Evolutionary conservation across 176 grass and related monocot genomes (phyloP).

Genomic region (barley (Hordeum vulgare)): DNA sequence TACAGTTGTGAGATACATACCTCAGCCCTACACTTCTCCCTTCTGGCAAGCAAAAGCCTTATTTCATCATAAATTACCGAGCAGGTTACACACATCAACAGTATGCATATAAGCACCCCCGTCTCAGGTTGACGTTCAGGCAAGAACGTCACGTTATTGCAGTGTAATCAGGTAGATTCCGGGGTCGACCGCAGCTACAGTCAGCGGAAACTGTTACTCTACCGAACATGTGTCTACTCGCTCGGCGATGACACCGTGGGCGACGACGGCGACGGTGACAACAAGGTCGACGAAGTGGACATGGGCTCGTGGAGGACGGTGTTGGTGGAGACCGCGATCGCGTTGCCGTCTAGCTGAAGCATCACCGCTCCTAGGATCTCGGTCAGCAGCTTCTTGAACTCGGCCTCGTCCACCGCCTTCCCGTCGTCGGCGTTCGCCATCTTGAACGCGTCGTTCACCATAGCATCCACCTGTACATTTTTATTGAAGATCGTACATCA

Average conservation of each 20-base stretch:
- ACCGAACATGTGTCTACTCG: neutral
- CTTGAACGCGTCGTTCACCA: constrained; percentile 64
- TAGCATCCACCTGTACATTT: constrained; percentile 46
- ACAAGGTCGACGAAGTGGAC: constrained; percentile 35
- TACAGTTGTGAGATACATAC: neutral
- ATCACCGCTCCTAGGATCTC: constrained; percentile 74
- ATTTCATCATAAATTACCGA: neutral
- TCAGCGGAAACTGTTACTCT: neutral
- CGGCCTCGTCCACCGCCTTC: constrained; percentile 47
- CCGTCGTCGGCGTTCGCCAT: constrained; percentile 45
- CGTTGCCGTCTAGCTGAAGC: constrained; percentile 75
- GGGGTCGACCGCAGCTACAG: neutral
- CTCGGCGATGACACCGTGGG: constrained; percentile 29
- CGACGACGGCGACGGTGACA: constrained; percentile 24
- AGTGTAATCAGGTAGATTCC: neutral
- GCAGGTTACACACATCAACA: neutral
- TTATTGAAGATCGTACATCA: neutral
- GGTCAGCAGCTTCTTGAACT: constrained; percentile 72
- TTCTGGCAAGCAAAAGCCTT: neutral
- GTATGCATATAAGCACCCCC: neutral
- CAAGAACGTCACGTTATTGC: neutral
- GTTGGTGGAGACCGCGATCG: constrained; percentile 57
- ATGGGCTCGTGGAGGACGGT: constrained; percentile 68
- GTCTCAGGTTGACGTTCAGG: neutral
- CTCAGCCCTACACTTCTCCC: neutral